Base-by-base conservation (phyloP, 495 filamentous ascomycete species). In the Aspergillus baeticus region DNA sequence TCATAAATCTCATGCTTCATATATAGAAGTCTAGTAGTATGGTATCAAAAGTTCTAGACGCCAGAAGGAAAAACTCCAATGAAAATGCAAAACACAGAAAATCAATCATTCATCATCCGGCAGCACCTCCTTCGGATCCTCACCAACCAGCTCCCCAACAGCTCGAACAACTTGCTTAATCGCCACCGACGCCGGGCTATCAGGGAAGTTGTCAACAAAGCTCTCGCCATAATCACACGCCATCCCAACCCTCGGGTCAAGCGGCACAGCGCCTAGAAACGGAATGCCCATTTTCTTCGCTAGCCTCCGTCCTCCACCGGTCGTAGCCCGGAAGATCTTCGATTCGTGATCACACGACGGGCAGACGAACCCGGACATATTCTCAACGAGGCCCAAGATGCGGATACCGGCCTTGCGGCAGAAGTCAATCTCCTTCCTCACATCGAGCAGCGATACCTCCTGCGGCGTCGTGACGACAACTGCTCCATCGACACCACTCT, bases 321-420 rank as follows among this genome's bases (percentile, higher is more conserved):
- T 98, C 17, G 90, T 95, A 5, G 93, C 89, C 55, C 84, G 81
- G 72, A 98, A 98, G 33, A 98, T 95, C 66, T 96, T 83, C 48
- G 81, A 88, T 67, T 85, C 79, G 55, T 90, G 83, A 34, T 79
- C 87, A 69, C 94, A 98, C 36, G 87, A 90, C 4, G 90, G 90
- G 68, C 94, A 98, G 36, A 98, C 91, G 70, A 96, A 98, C 10
- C 91, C 90, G 46, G 84, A 87, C 94, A 98, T 98, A 68, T 98
- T 98, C 78, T 98, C 94, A 36, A 97, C 95, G 13, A 98, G 72
- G 0, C 94, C 95, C 18, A 98, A 63, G 2, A 98, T 81, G 34
- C 76, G 80, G 51, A 98, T 97, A 1, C 90, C 92, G 5, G 95
- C 95, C 72, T 98, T 98, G 49, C 84, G 80, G 69, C 95, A 98